These are phyloP conservation scores for Daphne laureola DNA, from an alignment of 441 rosid genomes.

Conservation along the genomic window DNA sequence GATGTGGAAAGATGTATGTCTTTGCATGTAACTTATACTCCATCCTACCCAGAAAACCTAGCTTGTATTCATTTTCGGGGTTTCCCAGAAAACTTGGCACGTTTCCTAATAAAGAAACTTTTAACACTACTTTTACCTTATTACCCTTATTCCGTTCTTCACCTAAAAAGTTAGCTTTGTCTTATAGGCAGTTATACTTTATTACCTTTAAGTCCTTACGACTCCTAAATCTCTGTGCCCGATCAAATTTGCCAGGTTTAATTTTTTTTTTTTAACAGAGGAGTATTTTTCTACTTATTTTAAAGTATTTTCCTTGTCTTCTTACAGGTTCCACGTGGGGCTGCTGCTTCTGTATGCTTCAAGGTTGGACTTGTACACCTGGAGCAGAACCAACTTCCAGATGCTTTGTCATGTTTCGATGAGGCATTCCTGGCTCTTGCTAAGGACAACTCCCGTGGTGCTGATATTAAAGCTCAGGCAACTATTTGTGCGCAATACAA, in stretches of 20 bases:
- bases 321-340: constrained; percentile 90
- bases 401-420: constrained; percentile 93
- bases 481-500: constrained; percentile 98
- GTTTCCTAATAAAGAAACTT: too few relatives aligned
- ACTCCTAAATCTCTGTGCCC: not conserved
- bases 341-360: constrained; percentile 85
- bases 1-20: too few relatives aligned
- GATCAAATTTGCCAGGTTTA: not conserved
- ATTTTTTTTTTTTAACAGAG: not conserved
- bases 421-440: constrained; percentile 97
- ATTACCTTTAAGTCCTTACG: too few relatives aligned
- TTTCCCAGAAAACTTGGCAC: too few relatives aligned
- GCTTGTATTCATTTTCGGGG: too few relatives aligned
- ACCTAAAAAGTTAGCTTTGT: too few relatives aligned
- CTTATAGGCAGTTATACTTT: too few relatives aligned
- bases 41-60: too few relatives aligned
- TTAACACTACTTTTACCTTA: too few relatives aligned
- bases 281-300: too few relatives aligned
- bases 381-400: constrained; percentile 95
- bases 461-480: constrained; percentile 93
- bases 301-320: constrained; percentile 6
- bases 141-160: too few relatives aligned
- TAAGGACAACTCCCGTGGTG: constrained; percentile 94
- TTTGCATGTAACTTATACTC: too few relatives aligned
- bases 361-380: constrained; percentile 95